These are phyloP conservation scores for Auriscalpium vulgare DNA, from an alignment of 768 basidiomycete genomes.

Conservation along the genomic window DNA sequence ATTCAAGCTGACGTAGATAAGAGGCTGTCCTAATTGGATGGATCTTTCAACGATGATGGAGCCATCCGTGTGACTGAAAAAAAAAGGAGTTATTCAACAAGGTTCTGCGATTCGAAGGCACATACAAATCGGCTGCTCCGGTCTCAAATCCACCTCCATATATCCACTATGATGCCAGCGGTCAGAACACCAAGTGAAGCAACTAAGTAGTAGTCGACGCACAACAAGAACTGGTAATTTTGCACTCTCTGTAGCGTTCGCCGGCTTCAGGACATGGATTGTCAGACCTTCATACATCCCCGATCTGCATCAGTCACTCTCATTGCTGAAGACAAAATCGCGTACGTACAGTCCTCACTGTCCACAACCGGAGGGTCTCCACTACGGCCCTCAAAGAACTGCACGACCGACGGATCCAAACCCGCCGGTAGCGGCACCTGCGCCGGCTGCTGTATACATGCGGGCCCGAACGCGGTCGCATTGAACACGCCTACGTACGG, in stretches of 20 bases:
- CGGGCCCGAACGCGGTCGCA: too few species aligned
- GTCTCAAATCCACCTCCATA: neutral
- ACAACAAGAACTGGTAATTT: neutral
- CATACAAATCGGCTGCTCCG: neutral
- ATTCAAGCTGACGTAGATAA: slow-evolving; percentile 16
- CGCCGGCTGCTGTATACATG: too few species aligned
- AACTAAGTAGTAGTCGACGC: neutral
- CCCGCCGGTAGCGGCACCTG: too few species aligned
- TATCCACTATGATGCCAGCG: neutral
- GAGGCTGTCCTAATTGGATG: slow-evolving; percentile 11
- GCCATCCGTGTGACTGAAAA: slow-evolving; percentile 4
- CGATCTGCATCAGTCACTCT: too few species aligned
- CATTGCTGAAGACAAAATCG: too few species aligned
- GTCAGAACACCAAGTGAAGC: neutral
- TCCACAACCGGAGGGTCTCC: too few species aligned
- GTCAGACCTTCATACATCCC: neutral
- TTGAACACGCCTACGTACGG: too few species aligned
- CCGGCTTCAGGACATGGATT: neutral
- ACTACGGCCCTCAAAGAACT: too few species aligned
- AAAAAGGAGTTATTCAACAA: neutral
- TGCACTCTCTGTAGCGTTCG: neutral
- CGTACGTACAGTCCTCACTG: too few species aligned
- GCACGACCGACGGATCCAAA: too few species aligned
- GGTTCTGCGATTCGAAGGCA: neutral
- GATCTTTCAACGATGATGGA: slow-evolving; percentile 12